Base-by-base conservation (phyloP, 2,329 filamentous ascomycete species). In the Pseudocercospora crystallina region DNA sequence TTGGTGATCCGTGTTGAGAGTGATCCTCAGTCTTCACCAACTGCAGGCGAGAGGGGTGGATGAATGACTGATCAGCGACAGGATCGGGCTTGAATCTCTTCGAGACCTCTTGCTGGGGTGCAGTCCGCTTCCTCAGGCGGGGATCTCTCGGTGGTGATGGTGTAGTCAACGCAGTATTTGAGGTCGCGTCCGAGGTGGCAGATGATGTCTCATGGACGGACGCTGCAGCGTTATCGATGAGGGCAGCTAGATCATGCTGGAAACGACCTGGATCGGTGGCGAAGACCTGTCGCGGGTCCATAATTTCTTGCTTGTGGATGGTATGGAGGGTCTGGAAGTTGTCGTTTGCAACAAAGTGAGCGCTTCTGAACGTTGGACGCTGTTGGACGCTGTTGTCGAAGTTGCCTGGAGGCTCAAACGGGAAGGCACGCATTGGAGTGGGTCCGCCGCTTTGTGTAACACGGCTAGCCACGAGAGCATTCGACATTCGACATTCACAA, bases 211-310 rank as follows among this genome's bases (percentile, higher is more conserved):
- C 47, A 13, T 48, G 37, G 13, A 39, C 44, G 2, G 46, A 39
- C 14, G 49, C 49, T n/a, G 49, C 49, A 7, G 52, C 48, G 3
- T 49, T 39, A 17, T 49, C 43, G 14, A 60, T 56, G 13, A 60
- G 47, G 17, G 32, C 30, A 3, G 29, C 46, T 8, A 60, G 48
- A 31, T 58, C 55, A 13, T 39, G 36, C 26, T 53, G 33, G 33
- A 57, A 58, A 15, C 53, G 36, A 2, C 17, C 36, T 10, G 49
- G 49, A 35, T 57, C 47, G 2, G 17, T 43, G 26, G 35, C 8
- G 26, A 52, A 53, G n/a, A 52, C 47, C 9, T 46, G 17, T 17
- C 31, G 17, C 26, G 51, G 46, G 26, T 59, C 49, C 57, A 59
- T 54, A 8, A 9, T 46, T 8, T 12, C 31, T 15, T 26, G 39